Base-by-base conservation (phyloP, 768 basidiomycete genomes). In the Amanita brunnescens region DNA sequence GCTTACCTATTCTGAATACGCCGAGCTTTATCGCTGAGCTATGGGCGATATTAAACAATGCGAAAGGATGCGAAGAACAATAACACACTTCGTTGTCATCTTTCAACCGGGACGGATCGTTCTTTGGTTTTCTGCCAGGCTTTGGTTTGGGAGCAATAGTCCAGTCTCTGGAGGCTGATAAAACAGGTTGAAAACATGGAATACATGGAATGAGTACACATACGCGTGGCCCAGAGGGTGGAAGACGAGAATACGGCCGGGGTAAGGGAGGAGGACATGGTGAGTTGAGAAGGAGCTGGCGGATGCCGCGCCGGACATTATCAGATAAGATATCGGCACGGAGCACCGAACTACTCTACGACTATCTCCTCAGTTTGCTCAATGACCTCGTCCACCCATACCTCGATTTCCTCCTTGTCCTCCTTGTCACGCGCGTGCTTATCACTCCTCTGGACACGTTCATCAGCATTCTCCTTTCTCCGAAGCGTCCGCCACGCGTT, bases 381-480 rank as follows among this genome's bases (percentile, higher is more conserved):
- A 60, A 94, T 80, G 37, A 95, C 80, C 64, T 95, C 91, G 60
- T 95, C 93, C 49, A 94, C 71, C 88, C 90, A 91, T 49, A 95
- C 89, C 67, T 93, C 91, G 49, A 93, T 91, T 69, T 88, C 88
- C 67, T 93, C 91, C 65, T 87, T 87, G 54, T 75, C 82, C 58
- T 77, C 74, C 5, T 69, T 69, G 26, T 32, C 35, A 23, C 24
- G 34, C 26, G 13, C 13, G 35, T 47, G 34, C n/a, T 26, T 51
- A 12, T 66, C 64, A 23, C 65, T 66, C 58, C 64, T 71, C 49
- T 69, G 67, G 12, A 69, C 66, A 49, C 69, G 72, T 54, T 80
- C 80, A 47, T 82, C 83, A 32, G 74, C 76, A 50, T 85, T 51
- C 58, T 88, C 81, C 56, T 77, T 78, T 64, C 77, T 81, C 58